A percentile compares a stretch with the other conserved stretches of the same genome.
Evolutionary conservation across 2,329 filamentous ascomycete species (phyloP).

Genomic region (Trichoderma semiorbis): DNA sequence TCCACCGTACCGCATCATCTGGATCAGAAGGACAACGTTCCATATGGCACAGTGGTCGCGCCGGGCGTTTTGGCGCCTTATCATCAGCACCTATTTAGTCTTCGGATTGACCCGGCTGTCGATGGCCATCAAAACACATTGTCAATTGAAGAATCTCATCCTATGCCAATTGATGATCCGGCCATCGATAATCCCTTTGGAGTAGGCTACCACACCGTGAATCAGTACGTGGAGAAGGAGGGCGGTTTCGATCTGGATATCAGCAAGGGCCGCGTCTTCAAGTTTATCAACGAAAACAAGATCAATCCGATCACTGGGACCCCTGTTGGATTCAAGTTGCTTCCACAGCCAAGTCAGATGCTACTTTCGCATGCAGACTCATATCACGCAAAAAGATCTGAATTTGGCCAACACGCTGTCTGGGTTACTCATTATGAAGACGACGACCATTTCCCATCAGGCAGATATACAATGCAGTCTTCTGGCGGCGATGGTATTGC

Average conservation of each 20-base stretch:
- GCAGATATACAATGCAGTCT: constrained; percentile 48
- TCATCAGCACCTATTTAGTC: constrained; percentile 66
- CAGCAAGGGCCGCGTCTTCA: constrained; percentile 54
- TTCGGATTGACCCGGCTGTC: constrained; percentile 62
- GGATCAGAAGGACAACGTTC: neutral
- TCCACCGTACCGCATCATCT: constrained; percentile 33
- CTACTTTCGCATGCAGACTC: constrained; percentile 27
- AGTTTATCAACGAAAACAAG: constrained; percentile 44
- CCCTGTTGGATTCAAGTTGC: constrained; percentile 36
- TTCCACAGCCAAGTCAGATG: neutral
- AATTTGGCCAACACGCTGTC: constrained; percentile 42
- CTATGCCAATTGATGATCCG: neutral
- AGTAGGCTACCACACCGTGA: neutral
- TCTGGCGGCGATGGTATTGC: constrained; percentile 37
- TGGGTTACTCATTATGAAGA: constrained; percentile 46
- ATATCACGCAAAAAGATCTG: constrained; percentile 39
- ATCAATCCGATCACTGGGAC: constrained; percentile 42
- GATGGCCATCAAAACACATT: constrained; percentile 58
- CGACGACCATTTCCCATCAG: constrained; percentile 42
- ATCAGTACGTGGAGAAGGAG: constrained; percentile 30
- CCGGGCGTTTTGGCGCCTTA: constrained; percentile 62
- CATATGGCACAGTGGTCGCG: constrained; percentile 56
- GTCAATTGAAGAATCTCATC: neutral
- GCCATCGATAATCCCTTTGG: neutral
- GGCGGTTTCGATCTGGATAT: constrained; percentile 63